These are phyloP conservation scores for Ophiostoma fasciatum DNA, from an alignment of 2,329 filamentous ascomycete species.

Conservation along the genomic window DNA sequence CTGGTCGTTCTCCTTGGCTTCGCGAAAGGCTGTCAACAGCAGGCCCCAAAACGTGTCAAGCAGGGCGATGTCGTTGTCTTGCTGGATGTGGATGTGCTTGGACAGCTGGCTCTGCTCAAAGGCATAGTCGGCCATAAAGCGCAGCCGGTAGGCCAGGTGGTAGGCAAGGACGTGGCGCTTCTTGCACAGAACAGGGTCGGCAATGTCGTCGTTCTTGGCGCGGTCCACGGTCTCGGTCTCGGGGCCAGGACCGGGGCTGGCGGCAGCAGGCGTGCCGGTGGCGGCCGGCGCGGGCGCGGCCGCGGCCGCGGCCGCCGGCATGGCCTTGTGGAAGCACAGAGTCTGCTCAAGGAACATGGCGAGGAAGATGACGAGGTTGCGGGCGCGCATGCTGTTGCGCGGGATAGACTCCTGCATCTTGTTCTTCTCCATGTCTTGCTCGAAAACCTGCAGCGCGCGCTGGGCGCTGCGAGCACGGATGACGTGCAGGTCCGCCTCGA, in stretches of 20 bases:
- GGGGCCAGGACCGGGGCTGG: no score
- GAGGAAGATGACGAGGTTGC: constrained; percentile 1
- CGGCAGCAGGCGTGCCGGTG: no score
- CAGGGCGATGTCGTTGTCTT: not conserved
- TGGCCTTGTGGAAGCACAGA: not conserved
- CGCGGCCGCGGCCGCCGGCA: not conserved
- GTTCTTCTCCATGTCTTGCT: constrained; percentile 6
- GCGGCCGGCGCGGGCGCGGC: no score
- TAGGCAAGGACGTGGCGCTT: not conserved
- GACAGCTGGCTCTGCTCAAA: not conserved
- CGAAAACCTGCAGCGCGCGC: not conserved
- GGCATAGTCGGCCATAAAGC: not conserved
- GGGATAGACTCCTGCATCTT: not conserved
- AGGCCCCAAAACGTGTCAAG: not conserved
- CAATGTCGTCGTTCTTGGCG: no score
- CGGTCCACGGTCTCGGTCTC: not conserved
- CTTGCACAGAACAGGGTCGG: no score
- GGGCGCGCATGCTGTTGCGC: not conserved
- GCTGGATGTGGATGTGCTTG: not conserved
- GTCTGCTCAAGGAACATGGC: constrained; percentile 6
- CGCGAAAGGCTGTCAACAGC: not conserved
- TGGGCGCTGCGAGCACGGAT: not conserved
- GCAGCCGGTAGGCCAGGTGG: constrained; percentile 4
- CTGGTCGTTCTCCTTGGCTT: not conserved
- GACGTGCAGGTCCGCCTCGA: not conserved